Conservation (phyloP, 2,329 filamentous ascomycete genomes). For the Aspergillus fructus region DNA sequence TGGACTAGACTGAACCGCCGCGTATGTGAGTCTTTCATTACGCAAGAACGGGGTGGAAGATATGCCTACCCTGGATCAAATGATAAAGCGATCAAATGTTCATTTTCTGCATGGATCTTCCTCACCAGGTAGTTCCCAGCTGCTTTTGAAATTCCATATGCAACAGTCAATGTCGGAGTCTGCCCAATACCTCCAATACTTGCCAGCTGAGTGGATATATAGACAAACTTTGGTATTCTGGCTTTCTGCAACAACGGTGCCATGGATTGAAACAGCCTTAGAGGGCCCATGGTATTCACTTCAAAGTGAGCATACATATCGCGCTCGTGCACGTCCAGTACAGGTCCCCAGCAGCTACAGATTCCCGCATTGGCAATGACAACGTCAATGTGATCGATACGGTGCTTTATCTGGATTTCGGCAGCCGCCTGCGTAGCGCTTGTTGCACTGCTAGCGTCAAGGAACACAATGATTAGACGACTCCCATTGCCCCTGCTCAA, state of each 20-base stretch:
- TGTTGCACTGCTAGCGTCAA: not conserved
- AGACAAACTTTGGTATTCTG: slow-evolving; percentile 30
- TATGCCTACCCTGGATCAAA: slow-evolving; percentile 33
- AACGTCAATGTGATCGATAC: slow-evolving; percentile 11
- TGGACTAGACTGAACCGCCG: no score
- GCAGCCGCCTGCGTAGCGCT: not conserved
- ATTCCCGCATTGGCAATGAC: slow-evolving; percentile 50
- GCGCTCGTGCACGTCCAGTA: slow-evolving; percentile 34
- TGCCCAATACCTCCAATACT: slow-evolving; percentile 33
- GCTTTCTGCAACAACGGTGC: slow-evolving; percentile 33
- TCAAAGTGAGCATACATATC: slow-evolving; percentile 42
- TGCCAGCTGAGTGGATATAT: slow-evolving; percentile 38
- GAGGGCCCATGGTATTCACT: slow-evolving; percentile 40
- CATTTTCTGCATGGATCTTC: slow-evolving; percentile 24
- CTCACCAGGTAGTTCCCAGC: slow-evolving; percentile 22
- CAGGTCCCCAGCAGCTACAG: slow-evolving; percentile 29
- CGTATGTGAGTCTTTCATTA: no score
- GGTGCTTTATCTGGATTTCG: slow-evolving; percentile 4
- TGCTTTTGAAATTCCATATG: slow-evolving; percentile 26
- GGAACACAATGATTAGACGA: not conserved
- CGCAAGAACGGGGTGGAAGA: no score
- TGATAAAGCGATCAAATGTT: slow-evolving; percentile 23
- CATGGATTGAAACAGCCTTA: slow-evolving; percentile 35
- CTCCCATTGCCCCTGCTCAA: not conserved
- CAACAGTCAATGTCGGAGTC: slow-evolving; percentile 12